Conservation (phyloP, 1,284 basidiomycete species). For the Fomitopsis betulina region DNA sequence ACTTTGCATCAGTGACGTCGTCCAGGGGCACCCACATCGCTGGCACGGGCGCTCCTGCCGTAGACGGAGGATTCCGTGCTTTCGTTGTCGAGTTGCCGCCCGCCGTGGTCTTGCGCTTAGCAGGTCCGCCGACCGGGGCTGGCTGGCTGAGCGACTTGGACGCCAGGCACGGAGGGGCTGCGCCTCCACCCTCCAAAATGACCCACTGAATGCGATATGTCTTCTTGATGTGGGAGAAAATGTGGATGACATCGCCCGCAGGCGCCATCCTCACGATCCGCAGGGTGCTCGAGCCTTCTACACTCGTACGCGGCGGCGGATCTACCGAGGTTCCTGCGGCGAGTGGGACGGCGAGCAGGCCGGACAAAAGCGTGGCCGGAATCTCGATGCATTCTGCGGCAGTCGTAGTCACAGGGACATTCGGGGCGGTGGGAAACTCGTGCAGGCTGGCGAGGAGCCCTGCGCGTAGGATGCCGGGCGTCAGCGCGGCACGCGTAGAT, state of each 20-base stretch:
- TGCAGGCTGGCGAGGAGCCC: conserved; percentile 86
- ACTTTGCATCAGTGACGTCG: conserved; percentile 62
- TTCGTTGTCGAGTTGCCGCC: conserved; percentile 1
- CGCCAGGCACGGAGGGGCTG: conserved; percentile 22
- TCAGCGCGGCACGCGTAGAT: conserved; percentile 5
- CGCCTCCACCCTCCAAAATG: conserved; percentile 47
- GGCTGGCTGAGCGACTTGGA: conserved; percentile 5
- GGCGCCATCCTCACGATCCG: conserved; percentile 43
- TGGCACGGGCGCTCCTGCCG: conserved; percentile 4
- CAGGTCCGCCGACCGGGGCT: neutral
- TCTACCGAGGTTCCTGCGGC: conserved; percentile 6
- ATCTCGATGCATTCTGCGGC: conserved; percentile 33
- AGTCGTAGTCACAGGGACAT: conserved; percentile 34
- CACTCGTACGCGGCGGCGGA: neutral
- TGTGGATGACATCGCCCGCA: conserved; percentile 69
- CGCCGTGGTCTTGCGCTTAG: conserved; percentile 1
- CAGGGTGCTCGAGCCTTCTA: conserved; percentile 12
- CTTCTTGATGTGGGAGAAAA: conserved; percentile 90
- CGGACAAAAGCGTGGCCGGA: conserved; percentile 37
- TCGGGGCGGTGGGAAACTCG: conserved; percentile 70
- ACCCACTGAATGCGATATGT: conserved; percentile 82
- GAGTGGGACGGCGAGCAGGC: conserved; percentile 29
- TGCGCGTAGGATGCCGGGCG: conserved; percentile 29
- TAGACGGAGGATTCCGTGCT: conserved; percentile 9
- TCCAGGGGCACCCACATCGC: conserved; percentile 49